Base-by-base conservation (phyloP, 2,329 filamentous ascomycete genomes). In the Aulographum hederae region DNA sequence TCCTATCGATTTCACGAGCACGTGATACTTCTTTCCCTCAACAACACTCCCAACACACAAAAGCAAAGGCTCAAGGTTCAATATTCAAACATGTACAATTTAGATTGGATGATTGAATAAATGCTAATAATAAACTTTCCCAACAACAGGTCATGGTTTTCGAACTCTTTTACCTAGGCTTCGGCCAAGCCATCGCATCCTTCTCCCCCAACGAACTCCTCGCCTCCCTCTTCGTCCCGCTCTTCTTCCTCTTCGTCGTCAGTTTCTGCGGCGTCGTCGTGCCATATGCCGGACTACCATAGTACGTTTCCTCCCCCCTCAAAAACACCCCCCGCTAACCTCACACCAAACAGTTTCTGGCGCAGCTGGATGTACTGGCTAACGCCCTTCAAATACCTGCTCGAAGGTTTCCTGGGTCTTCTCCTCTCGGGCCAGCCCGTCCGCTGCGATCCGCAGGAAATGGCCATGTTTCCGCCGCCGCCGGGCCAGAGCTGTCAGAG, bases 191-290 rank as follows among this genome's bases (percentile, higher is more conserved):
- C 25, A 77, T 80, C 34, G 75, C 74, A 0, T 58, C 75, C 0
- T 67, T 77, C 37, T 56, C 68, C 2, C 73, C 73, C 2, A 79
- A 78, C 44, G 69, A 73, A 37, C 54, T 77, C 3, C 59, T 78
- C 13, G 74, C 73, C 1, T 73, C 68, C 3, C 51, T 78, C 0
- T 56, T 78, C 1, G 72, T 78, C 1, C 75, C 76, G 0, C 47
- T 77, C 3, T 76, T 78, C 51, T 77, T 79, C 54, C 63, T 73
- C 17, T 78, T 70, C 26, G 57, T 81, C 3, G 62, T 80, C 6
- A 67, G 65, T 1, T 84, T 85, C 56, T 82, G 76, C 41, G 78
- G 78, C 38, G 74, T 84, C 2, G 58, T 81, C 4, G 77, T 82
- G 0, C 76, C 77, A 0, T 79, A 74, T 39, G 43, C 43, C 0